These are phyloP conservation scores for Rhodotorula sp. DNA, from an alignment of 1,284 basidiomycete genomes.

Conservation along the genomic window DNA sequence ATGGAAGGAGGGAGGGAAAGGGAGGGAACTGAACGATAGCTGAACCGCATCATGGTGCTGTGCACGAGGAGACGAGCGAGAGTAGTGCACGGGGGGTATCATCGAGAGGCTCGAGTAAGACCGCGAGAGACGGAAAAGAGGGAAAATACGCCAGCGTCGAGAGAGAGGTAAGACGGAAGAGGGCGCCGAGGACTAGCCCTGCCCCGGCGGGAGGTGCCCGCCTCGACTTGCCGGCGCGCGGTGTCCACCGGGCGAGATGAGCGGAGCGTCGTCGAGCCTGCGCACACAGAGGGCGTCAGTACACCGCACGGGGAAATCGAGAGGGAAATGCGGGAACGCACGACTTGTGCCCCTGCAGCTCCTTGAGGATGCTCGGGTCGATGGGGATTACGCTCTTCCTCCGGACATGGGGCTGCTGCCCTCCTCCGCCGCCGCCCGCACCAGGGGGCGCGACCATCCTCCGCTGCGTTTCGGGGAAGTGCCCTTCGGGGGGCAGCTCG, in stretches of 20 bases:
- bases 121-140: neutral
- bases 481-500: conserved; percentile 35
- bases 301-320: too few species aligned
- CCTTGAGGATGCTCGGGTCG: conserved; percentile 51
- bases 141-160: neutral
- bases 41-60: neutral
- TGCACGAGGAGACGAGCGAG: neutral
- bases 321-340: conserved; percentile 1
- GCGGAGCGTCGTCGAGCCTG: conserved; percentile 40
- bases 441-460: conserved; percentile 15
- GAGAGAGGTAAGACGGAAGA: neutral
- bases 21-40: neutral
- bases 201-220: neutral
- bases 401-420: conserved; percentile 38
- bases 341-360: conserved; percentile 51
- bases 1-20: neutral
- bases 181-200: neutral
- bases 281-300: neutral
- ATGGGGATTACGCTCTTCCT: conserved; percentile 53
- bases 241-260: conserved; percentile 20
- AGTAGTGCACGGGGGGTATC: neutral
- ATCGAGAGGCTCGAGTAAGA: neutral
- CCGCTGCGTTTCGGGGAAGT: conserved; percentile 38
- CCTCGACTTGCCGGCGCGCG: conserved; percentile 13
- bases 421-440: neutral